Base-by-base conservation (phyloP, 2,329 filamentous ascomycete species). In the Phaeosphaeria sp. region DNA sequence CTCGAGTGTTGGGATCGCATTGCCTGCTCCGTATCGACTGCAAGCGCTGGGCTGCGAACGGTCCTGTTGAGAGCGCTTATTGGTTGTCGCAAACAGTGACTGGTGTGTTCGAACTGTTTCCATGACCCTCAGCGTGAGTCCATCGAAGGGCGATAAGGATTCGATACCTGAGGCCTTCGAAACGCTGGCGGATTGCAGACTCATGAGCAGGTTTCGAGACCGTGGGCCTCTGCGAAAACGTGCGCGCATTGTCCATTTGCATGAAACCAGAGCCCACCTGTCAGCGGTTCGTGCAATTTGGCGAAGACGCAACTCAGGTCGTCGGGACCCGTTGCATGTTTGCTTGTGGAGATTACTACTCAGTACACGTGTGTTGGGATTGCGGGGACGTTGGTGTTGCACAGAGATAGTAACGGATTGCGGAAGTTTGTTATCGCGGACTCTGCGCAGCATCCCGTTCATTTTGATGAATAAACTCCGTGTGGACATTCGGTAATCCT, bases 261-360 rank as follows among this genome's bases (percentile, higher is more conserved):
- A 47, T 69, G 67, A 70, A 70, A 70, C 67, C 46, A n/a, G 53
- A 18, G 57, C 53, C 33, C 62, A 57, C 56, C 52, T 68, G 53
- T 58, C 55, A 63, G 57, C 57, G 48, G 25, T 21, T 53, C 49
- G 56, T 45, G 55, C 60, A 48, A 44, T 53, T 48, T 54, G 44
- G 15, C 27, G 39, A 21, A 39, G 27, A 25, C 44, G 11, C 44
- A 50, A 43, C 39, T 49, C 45, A 36, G 18, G 30, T 43, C 20
- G 11, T 49, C 45, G 52, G 44, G 30, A 59, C 51, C 22, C 51
- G 51, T 46, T 54, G 51, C 54, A 9, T 46, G 15, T 20, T 53
- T 54, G 53, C 51, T 53, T 48, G 59, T 47, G 40, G 49, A 50
- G 20, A 13, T 21, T 30, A 52, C 21, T 51, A 39, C n/a, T n/a